Base-by-base conservation (phyloP, 768 basidiomycete species). In the Postia placenta region DNA sequence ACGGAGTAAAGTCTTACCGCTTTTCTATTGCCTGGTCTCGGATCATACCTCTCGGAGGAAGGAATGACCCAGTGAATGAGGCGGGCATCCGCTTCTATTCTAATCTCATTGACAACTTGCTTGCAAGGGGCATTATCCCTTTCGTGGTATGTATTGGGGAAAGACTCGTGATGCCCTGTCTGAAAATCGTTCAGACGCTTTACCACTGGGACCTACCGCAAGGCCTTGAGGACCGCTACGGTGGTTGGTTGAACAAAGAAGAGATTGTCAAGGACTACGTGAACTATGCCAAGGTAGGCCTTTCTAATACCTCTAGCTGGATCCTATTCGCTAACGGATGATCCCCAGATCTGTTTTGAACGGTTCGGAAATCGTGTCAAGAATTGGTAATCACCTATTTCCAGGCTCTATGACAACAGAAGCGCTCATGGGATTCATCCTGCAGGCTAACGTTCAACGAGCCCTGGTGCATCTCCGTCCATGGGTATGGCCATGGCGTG, bases 201-300 rank as follows among this genome's bases (percentile, higher is more conserved):
- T 84, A 85, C 59, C 85, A 83, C 62, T 89, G 87, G 87, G 87
- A 89, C 60, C 74, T 88, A 9, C 87, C 87, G 9, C 82, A 85
- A 59, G 80, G 67, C 19, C 74, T 92, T 33, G 79, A 87, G 48
- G 81, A 87, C 52, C 73, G 80, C 48, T 89, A 89, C 61, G 77
- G 78, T 1, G 86, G 86, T 4, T 90, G 85, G 85, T 63, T 87
- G 42, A 81, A 82, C 68, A 83, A 81, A 61, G 75, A 80, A 39
- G 80, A 85, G 57, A 77, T 87, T 47, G 68, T 82, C n/a, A 63
- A 72, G 49, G 87, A 90, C 64, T 89, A 72, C 54, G 70, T 72
- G 7, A 65, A 70, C 54, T 89, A 87, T 57, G 73, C 85, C 11
- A 51, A 50, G 45, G 58, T 62, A 46, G 3, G 54, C 23, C 19